Base-by-base conservation (phyloP, 2,329 filamentous ascomycete species). In the Epichloe hybrida region DNA sequence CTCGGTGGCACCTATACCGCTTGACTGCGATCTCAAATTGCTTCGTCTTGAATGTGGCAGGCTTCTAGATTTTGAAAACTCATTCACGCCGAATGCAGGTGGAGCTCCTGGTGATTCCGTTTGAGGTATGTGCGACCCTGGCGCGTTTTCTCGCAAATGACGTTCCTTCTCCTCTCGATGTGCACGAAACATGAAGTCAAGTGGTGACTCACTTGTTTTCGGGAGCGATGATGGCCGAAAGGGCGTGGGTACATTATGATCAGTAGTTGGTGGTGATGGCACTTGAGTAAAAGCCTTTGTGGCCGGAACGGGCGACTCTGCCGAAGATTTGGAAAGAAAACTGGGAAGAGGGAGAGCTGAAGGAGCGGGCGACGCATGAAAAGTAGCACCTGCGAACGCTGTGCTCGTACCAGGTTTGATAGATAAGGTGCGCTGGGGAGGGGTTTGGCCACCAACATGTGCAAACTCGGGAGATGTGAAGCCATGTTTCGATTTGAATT, bases 331-430 rank as follows among this genome's bases (percentile, higher is more conserved):
- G 31, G 85, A 84, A 36, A 74, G 79, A 65, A 96, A 95, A 61
- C 85, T 94, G 11, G 93, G 93, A 52, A 96, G 85, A 0, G 93
- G 93, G 35, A 98, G 74, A 23, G 88, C 83, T 8, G 89, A 94
- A 0, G 93, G 86, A 2, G 90, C 91, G 20, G 93, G 93, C 8
- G 93, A 97, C 40, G 89, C 87, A 66, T 96, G 90, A 66, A 97
- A 98, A 5, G 89, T 94, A 36, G 91, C 86, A 13, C 91, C 93
- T 39, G 93, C 93, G 68, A 95, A 98, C 44, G 84, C 82, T 53
- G 80, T 73, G 46, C 68, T 68, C 34, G 67, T 66, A 46, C 67
- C 66, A 44, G 74, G 67, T 61, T 74, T 75, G 56, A 71, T 63
- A 34, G 68, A 64, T 8, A 63, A 62, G 15, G 68, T 69, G 48